A percentile compares a stretch with the other conserved stretches of the same genome.
phyloP scores from a whole-genome alignment of 176 grass and related monocot species.

The Hordeum marinum region DNA sequence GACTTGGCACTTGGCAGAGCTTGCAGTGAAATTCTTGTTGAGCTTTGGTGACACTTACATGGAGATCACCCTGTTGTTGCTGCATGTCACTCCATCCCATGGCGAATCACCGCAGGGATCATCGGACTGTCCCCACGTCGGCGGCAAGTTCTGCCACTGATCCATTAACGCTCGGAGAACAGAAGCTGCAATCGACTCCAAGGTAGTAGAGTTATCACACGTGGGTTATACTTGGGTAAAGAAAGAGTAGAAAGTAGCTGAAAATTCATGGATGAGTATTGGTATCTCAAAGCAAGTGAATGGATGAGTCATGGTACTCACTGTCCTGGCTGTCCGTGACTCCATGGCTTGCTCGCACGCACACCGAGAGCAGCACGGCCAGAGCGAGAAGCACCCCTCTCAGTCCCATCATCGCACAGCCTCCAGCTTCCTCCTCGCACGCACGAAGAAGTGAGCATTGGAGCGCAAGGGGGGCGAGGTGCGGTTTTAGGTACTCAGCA shows the following conservation, averaged over 20 bases:
- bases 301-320: slow-evolving; percentile 21
- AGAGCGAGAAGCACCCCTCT: slow-evolving; percentile 2
- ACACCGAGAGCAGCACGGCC: slow-evolving; percentile 30
- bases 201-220: background rate
- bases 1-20: background rate
- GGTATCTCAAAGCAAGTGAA: background rate
- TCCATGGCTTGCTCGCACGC: slow-evolving; percentile 26
- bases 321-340: slow-evolving; percentile 60
- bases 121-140: slow-evolving; percentile 69
- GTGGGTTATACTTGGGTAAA: too few species aligned
- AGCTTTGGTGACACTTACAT: slow-evolving; percentile 44
- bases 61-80: slow-evolving; percentile 43
- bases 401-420: slow-evolving; percentile 22
- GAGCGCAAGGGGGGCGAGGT: slow-evolving; percentile 24
- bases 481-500: slow-evolving; percentile 44
- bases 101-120: slow-evolving; percentile 68
- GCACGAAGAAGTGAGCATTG: background rate
- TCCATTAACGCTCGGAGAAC: slow-evolving; percentile 63
- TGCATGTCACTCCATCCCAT: slow-evolving; percentile 79
- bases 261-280: background rate
- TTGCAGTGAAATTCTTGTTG: background rate
- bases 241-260: background rate
- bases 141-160: slow-evolving; percentile 69
- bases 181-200: slow-evolving; percentile 36
- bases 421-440: background rate